Percentiles rank a stretch among this genome's conserved stretches.
phyloP scores from a whole-genome alignment of 306 rosid genomes.

The Datisca glomerata region DNA sequence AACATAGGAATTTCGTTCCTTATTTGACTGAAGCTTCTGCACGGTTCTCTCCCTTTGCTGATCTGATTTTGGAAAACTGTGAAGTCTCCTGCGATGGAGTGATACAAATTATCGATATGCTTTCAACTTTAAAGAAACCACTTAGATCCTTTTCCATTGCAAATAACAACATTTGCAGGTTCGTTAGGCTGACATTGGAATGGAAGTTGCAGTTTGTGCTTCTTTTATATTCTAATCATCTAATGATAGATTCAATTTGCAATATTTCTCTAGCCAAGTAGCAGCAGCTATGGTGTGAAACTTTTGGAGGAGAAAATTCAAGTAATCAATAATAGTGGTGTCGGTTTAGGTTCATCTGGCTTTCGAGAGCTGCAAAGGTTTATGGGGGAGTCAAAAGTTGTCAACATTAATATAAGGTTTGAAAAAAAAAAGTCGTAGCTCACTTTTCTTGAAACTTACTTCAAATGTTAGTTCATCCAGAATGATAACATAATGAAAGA shows the following conservation, averaged over 20 bases:
- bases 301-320: constrained; percentile 38
- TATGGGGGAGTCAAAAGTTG: constrained; percentile 37
- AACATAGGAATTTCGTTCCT: constrained; percentile 61
- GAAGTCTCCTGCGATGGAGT: constrained; percentile 58
- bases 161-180: constrained; percentile 81
- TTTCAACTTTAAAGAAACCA: constrained; percentile 40
- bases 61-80: constrained; percentile 57
- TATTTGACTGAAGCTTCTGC: constrained; percentile 41
- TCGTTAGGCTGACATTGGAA: constrained; percentile 20
- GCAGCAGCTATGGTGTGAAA: constrained; percentile 58
- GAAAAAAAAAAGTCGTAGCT: constrained; percentile 11
- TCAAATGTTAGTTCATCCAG: background rate
- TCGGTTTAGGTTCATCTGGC: constrained; percentile 59
- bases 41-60: constrained; percentile 29
- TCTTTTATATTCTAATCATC: no score
- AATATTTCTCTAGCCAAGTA: constrained; percentile 41
- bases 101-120: constrained; percentile 33
- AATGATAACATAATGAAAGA: background rate
- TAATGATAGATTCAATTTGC: constrained; percentile 14
- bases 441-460: constrained; percentile 11
- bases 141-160: constrained; percentile 77
- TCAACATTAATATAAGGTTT: constrained; percentile 68
- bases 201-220: constrained; percentile 11
- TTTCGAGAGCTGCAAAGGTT: constrained; percentile 43
- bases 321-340: constrained; percentile 45